Evolutionary conservation across 768 basidiomycete species (phyloP).

Genomic region (Xerocomellus dryophilus): DNA sequence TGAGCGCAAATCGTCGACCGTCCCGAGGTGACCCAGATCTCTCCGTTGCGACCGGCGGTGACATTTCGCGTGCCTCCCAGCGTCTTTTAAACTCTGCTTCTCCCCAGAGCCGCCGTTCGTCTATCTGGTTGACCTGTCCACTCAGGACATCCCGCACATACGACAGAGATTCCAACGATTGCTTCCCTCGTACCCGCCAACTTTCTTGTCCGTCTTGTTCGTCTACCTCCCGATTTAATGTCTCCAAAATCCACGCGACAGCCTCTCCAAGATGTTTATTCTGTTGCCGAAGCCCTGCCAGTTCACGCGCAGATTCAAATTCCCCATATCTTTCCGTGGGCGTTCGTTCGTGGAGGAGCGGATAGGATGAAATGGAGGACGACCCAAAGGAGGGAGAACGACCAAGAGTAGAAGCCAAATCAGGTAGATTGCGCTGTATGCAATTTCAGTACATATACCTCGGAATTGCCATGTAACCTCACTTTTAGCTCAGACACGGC

Average conservation of each 20-base stretch:
- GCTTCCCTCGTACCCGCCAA: constrained; percentile 44
- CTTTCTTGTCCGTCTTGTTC: constrained; percentile 35
- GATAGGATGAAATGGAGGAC: constrained; percentile 49
- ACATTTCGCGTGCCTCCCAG: constrained; percentile 30
- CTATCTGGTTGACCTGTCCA: constrained; percentile 50
- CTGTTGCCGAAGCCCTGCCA: constrained; percentile 48
- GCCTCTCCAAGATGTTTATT: constrained; percentile 68
- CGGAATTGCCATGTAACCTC: constrained; percentile 18
- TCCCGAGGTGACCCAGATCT: constrained; percentile 15
- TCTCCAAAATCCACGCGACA: constrained; percentile 71
- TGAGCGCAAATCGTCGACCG: constrained; percentile 13
- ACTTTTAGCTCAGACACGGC: constrained; percentile 79
- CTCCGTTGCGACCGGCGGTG: constrained; percentile 23
- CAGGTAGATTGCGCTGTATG: constrained; percentile 77
- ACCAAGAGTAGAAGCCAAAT: constrained; percentile 66
- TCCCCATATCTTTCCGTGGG: constrained; percentile 58
- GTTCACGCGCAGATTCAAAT: constrained; percentile 69
- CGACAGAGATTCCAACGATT: constrained; percentile 72
- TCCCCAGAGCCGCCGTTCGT: constrained; percentile 64
- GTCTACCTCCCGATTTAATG: constrained; percentile 54
- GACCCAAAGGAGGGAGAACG: constrained; percentile 45
- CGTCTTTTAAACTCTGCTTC: constrained; percentile 46
- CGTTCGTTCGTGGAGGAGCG: constrained; percentile 57
- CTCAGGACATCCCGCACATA: constrained; percentile 75
- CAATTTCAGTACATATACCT: constrained; percentile 8